These are phyloP conservation scores for Nakazawaea anatomiae DNA, from an alignment of 805 yeast genomes.

Conservation along the genomic window DNA sequence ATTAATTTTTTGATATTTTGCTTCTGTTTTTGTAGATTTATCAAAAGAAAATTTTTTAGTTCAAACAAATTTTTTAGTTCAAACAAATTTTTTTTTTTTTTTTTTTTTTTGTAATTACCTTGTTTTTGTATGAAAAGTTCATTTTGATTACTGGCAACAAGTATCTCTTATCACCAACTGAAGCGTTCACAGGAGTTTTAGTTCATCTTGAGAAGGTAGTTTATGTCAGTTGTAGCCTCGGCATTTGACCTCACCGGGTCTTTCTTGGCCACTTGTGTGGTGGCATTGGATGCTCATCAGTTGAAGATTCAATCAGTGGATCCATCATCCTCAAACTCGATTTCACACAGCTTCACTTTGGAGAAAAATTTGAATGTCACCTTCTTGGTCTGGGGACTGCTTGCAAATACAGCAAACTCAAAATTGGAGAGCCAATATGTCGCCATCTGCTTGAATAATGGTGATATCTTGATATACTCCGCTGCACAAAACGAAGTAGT, in stretches of 20 bases:
- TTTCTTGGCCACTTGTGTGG: conserved; percentile 56
- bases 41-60: too few species aligned
- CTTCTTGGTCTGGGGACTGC: conserved; percentile 47
- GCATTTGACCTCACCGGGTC: conserved; percentile 60
- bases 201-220: not conserved
- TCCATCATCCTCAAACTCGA: conserved; percentile 29
- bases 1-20: too few species aligned
- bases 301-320: conserved; percentile 53
- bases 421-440: conserved; percentile 38
- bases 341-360: conserved; percentile 38
- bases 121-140: too few species aligned
- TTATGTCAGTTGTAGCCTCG: conserved; percentile 26
- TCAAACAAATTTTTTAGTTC: too few species aligned
- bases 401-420: conserved; percentile 12
- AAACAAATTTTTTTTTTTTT: too few species aligned
- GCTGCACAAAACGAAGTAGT: conserved; percentile 57
- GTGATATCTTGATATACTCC: conserved; percentile 59
- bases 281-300: conserved; percentile 67
- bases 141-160: too few species aligned
- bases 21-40: too few species aligned
- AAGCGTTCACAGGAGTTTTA: not conserved
- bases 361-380: conserved; percentile 46
- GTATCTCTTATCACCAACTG: too few species aligned
- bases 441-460: conserved; percentile 61
- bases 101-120: too few species aligned